These are phyloP conservation scores for Ampelomyces quisqualis DNA, from an alignment of 2,329 filamentous ascomycete genomes.

Conservation along the genomic window DNA sequence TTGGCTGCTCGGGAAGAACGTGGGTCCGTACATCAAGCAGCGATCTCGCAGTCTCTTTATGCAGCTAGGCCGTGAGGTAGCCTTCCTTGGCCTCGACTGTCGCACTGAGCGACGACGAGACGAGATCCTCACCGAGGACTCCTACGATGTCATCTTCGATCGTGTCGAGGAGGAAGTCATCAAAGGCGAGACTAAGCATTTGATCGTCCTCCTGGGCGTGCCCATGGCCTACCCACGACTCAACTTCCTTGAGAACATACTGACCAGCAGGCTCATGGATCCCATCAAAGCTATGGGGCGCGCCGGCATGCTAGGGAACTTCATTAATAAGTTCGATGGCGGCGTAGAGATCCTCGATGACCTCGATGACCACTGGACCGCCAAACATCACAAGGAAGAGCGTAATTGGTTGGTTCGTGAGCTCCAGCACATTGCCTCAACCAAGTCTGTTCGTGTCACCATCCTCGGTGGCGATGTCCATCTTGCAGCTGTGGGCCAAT, in stretches of 20 bases:
- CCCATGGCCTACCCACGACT: conserved; percentile 50
- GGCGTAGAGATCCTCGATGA: conserved; percentile 90
- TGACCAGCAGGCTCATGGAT: conserved; percentile 83
- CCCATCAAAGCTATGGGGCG: conserved; percentile 86
- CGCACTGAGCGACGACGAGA: conserved; percentile 85
- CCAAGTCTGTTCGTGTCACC: conserved; percentile 88
- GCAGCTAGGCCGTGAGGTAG: conserved; percentile 73
- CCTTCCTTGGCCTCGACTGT: conserved; percentile 85
- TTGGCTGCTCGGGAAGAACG: conserved; percentile 78
- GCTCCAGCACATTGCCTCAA: conserved; percentile 86
- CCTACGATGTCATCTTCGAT: conserved; percentile 84
- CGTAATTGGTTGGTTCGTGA: conserved; percentile 84
- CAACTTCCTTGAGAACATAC: conserved; percentile 64
- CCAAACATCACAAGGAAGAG: conserved; percentile 90
- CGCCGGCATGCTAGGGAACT: conserved; percentile 72
- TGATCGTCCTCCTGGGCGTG: conserved; percentile 83
- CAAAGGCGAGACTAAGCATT: conserved; percentile 81
- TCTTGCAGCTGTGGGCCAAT: conserved; percentile 86
- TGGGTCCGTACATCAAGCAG: conserved; percentile 89
- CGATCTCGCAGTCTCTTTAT: conserved; percentile 83
- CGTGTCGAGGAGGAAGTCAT: conserved; percentile 78
- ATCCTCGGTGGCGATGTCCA: conserved; percentile 95
- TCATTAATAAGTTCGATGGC: conserved; percentile 87
- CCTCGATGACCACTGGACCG: conserved; percentile 95
- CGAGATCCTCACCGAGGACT: conserved; percentile 75